Evolutionary conservation across 441 rosid species (phyloP), one percentile per base, ranked within the genome.

Genomic region (Viola pubescens): DNA sequence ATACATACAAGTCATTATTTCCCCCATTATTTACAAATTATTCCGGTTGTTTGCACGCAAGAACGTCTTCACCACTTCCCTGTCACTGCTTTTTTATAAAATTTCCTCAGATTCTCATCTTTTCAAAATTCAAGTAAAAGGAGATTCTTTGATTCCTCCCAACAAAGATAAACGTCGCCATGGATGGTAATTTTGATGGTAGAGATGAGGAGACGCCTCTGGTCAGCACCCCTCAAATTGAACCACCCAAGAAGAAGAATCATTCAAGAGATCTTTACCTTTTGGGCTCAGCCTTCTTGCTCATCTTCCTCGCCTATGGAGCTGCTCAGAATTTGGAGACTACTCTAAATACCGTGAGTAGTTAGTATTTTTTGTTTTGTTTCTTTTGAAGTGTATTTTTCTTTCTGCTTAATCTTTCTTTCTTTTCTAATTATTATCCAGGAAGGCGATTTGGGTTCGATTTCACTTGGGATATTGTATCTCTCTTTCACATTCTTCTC

Each of bases 241-340:
- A 67, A 60, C 53, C 37, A 46, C 10, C 56, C n/a, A 52, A 66
- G 3, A 26, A 0, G 2, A 76, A 71, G 67, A 74, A 70, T 72
- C 79, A 84, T 55, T 56, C 79, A 1, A 81, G 79, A 41, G 98
- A 91, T 61, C 78, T 91, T 62, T 91, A 91, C 73, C 77, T 91
- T 56, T 75, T 91, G 59, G 89, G 98, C 77, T 73, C 70, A 56
- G 84, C 91, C 38, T 92, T 92, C 58, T 69, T 91, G 72, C 78
- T 91, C 52, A 63, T 91, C 62, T 91, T 91, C 72, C 85, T 79
- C 61, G 88, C 96, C 56, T 91, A 74, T 56, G 98, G 98, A 53
- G 98, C 97, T 61, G 95, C 98, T 67, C 98, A 89, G 82, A 92
- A 92, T 77, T 82, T 91, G 14, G 87, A 88, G 73, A 85, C 91